Percentiles rank a stretch among this genome's conserved stretches.
phyloP scores from a whole-genome alignment of 306 rosid species.

The Quercus gilva region DNA sequence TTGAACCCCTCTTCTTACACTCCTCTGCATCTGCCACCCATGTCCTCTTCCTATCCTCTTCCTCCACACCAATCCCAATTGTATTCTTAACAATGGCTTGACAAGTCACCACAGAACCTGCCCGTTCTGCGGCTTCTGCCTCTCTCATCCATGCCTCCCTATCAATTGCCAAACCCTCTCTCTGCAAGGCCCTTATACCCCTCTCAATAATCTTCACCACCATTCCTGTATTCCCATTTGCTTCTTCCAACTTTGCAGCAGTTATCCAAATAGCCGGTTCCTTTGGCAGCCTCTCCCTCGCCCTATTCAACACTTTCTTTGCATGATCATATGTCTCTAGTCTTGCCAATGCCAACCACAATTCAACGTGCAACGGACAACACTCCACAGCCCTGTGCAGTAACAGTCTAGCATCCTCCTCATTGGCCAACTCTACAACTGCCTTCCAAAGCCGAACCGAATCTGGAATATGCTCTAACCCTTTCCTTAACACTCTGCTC shows the following conservation, averaged over 20 bases:
- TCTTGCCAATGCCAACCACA: conserved; percentile 92
- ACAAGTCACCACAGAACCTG: conserved; percentile 77
- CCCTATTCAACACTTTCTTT: conserved; percentile 76
- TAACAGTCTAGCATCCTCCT: conserved; percentile 79
- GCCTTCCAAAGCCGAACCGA: conserved; percentile 96
- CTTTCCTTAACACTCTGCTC: conserved; percentile 86
- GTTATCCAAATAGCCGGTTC: conserved; percentile 94
- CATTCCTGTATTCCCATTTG: conserved; percentile 79
- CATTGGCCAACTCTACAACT: conserved; percentile 84
- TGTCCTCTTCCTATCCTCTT: conserved; percentile 92
- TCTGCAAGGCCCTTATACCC: conserved; percentile 87
- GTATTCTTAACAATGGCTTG: conserved; percentile 71
- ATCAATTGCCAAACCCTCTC: conserved; percentile 70
- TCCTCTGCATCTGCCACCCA: conserved; percentile 99
- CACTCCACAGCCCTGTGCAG: conserved; percentile 90
- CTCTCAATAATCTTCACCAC: conserved; percentile 85
- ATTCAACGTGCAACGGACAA: conserved; percentile 85
- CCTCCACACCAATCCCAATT: conserved; percentile 84
- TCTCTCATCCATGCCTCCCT: conserved; percentile 93
- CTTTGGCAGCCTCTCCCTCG: conserved; percentile 73
- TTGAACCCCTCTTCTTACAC: conserved; percentile 88
- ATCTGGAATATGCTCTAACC: conserved; percentile 81
- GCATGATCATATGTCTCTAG: conserved; percentile 86
- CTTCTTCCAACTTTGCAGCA: conserved; percentile 92
- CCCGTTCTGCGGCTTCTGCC: conserved; percentile 93